Evolutionary conservation across 768 basidiomycete genomes (phyloP).

Genomic region (Phanerochaete sordida): DNA sequence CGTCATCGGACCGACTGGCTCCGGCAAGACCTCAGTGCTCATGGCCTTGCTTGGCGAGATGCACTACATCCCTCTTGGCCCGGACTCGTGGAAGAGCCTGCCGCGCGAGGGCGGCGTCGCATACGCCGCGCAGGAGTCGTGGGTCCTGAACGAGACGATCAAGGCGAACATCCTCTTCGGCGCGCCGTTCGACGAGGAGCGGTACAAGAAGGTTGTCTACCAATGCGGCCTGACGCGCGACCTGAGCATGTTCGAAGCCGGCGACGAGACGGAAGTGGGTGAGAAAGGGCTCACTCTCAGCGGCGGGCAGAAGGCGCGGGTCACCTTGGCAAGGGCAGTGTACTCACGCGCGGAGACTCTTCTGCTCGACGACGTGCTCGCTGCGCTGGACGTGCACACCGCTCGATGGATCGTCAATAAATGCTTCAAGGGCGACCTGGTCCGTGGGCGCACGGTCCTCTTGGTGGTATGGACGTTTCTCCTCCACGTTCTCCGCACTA

Average conservation of each 20-base stretch:
- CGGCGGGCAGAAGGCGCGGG: conserved; percentile 45
- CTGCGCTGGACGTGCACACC: conserved; percentile 44
- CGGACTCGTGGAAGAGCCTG: conserved; percentile 64
- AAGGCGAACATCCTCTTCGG: conserved; percentile 51
- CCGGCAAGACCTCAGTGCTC: conserved; percentile 24
- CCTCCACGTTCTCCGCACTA: conserved; percentile 20
- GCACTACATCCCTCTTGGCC: conserved; percentile 49
- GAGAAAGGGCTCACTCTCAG: conserved; percentile 51
- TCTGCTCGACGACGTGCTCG: conserved; percentile 35
- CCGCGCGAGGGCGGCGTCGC: conserved; percentile 68
- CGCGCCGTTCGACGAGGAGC: conserved; percentile 36
- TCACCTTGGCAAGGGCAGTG: conserved; percentile 38
- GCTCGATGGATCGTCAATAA: conserved; percentile 45
- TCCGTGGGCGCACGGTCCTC: conserved; percentile 43
- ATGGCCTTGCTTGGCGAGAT: conserved; percentile 44
- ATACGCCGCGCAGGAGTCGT: conserved; percentile 80
- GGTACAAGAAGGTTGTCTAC: conserved; percentile 38
- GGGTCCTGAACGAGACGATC: conserved; percentile 80
- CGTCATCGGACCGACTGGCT: conserved; percentile 24
- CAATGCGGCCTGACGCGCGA: conserved; percentile 44
- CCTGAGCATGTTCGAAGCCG: conserved; percentile 43
- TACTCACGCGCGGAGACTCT: conserved; percentile 34
- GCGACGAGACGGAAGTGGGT: conserved; percentile 54
- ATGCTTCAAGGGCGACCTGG: conserved; percentile 39
- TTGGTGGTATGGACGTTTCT: conserved; percentile 40